Conservation (phyloP, 2,329 filamentous ascomycete genomes). For the Cadophora malorum region DNA sequence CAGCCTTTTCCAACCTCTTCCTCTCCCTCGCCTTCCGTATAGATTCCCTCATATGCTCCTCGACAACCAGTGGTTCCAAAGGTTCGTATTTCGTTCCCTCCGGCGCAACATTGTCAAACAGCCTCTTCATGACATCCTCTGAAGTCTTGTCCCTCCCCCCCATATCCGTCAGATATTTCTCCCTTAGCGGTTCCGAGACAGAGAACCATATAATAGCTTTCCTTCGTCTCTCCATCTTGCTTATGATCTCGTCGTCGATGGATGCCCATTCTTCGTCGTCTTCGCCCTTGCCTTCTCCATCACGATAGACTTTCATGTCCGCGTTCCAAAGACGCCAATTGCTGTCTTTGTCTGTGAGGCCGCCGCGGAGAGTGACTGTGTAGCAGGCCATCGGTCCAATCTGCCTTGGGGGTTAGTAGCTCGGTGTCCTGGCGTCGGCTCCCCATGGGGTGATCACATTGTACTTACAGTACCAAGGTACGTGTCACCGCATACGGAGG, state of each 20-base stretch:
- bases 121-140: constrained; percentile 23
- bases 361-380: constrained; percentile 21
- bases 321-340: constrained; percentile 28
- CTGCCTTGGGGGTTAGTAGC: not conserved
- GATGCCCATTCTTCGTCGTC: constrained; percentile 21
- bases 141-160: constrained; percentile 23
- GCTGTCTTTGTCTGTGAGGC: constrained; percentile 17
- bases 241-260: constrained; percentile 24
- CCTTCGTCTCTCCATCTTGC: constrained; percentile 21
- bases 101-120: constrained; percentile 22
- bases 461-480: constrained; percentile 10
- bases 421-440: not conserved
- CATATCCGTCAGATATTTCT: constrained; percentile 23
- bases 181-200: constrained; percentile 20
- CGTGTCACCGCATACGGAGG: not conserved
- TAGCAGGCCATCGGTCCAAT: constrained; percentile 21
- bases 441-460: too few species aligned
- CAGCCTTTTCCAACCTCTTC: constrained; percentile 9
- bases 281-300: constrained; percentile 19
- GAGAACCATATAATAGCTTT: constrained; percentile 26
- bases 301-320: constrained; percentile 26
- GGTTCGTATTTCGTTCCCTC: constrained; percentile 20
- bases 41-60: constrained; percentile 23
- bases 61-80: constrained; percentile 13
- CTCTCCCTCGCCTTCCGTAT: constrained; percentile 16